Percentiles rank a stretch among this genome's conserved stretches.
Conservation (phyloP, 208 protist species). For the Trypanosoma avium region DNA sequence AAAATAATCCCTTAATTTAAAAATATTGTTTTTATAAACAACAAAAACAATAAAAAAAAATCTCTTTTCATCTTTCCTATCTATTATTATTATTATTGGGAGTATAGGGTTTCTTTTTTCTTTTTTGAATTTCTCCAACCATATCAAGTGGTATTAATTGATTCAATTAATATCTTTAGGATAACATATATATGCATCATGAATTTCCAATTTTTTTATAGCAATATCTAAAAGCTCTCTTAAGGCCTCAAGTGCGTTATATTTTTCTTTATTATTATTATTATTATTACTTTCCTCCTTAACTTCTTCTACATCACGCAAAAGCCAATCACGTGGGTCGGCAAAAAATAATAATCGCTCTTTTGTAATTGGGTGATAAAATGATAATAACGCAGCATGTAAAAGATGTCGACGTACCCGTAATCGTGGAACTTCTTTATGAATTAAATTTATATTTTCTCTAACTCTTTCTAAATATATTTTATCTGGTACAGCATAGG, state of each 20-base stretch:
- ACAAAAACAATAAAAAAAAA: too few species aligned
- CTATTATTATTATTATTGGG: too few species aligned
- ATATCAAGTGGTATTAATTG: not conserved
- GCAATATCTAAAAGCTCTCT: conserved; percentile 12
- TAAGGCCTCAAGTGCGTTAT: conserved; percentile 11
- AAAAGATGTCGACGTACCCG: conserved; percentile 63
- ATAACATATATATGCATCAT: not conserved
- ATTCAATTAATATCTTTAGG: not conserved
- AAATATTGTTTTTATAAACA: too few species aligned
- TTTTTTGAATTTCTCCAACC: not conserved
- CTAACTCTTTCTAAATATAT: conserved; percentile 64
- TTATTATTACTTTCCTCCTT: not conserved
- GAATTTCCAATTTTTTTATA: not conserved
- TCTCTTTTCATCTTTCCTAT: too few species aligned
- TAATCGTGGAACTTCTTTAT: conserved; percentile 14
- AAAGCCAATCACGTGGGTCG: conserved; percentile 42
- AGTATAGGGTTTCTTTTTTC: too few species aligned
- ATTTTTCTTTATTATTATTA: not conserved
- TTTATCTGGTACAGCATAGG: conserved; percentile 50
- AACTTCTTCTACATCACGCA: conserved; percentile 39
- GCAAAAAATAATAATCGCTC: conserved; percentile 30
- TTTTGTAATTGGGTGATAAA: conserved; percentile 40
- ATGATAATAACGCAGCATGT: conserved; percentile 51
- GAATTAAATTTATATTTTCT: not conserved
- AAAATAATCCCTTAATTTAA: too few species aligned